Evolutionary conservation across 257 asterid species (phyloP).

Genomic region (Nyctanthes arbortristis): DNA sequence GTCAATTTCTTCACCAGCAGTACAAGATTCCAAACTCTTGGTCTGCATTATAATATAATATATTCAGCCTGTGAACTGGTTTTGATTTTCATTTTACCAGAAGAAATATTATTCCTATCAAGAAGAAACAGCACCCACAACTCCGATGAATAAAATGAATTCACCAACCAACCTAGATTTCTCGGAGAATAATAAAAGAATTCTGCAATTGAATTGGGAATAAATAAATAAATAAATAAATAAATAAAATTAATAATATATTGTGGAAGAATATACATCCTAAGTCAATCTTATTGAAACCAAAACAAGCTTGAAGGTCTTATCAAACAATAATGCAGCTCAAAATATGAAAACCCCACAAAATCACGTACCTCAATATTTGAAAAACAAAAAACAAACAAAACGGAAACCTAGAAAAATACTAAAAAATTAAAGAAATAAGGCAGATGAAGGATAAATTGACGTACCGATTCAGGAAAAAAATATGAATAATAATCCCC

Average conservation of each 20-base stretch:
- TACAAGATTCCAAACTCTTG: constrained; percentile 5
- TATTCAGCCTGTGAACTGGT: not conserved
- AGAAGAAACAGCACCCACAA: not conserved
- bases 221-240: not conserved
- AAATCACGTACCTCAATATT: not conserved
- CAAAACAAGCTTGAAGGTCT: not conserved
- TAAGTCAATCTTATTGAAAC: not conserved
- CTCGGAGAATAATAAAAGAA: constrained; percentile 12
- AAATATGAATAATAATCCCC: constrained; percentile 18
- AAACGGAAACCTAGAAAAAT: not conserved
- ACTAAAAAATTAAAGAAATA: not conserved
- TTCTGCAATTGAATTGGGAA: constrained; percentile 26
- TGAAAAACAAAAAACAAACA: not conserved
- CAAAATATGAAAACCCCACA: not conserved
- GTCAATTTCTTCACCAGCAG: not conserved
- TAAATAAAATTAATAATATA: not conserved
- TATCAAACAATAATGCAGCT: not conserved
- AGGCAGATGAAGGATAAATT: not conserved
- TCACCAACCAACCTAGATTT: constrained; percentile 10
- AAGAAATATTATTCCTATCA: too few species aligned
- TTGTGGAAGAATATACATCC: not conserved
- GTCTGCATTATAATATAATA: not conserved
- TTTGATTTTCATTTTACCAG: constrained; percentile 15
- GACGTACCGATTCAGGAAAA: not conserved
- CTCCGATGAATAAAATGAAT: not conserved